Conservation (phyloP, 1,284 basidiomycete genomes). For the Anthracocystis panici-leucophaei region DNA sequence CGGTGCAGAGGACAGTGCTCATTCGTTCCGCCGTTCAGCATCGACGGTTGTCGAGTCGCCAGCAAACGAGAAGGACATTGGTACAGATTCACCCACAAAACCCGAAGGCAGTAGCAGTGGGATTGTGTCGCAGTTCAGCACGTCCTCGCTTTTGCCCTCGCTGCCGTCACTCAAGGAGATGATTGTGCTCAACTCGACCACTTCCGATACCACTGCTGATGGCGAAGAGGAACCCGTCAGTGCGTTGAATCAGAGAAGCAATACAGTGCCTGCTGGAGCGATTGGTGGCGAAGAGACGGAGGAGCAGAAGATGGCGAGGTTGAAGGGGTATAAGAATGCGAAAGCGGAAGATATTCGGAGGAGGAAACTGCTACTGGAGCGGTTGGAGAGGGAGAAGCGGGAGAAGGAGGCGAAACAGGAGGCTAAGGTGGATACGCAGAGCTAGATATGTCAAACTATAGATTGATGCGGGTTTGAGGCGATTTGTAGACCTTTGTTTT, state of each 20-base stretch:
- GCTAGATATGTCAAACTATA: no score
- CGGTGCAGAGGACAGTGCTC: background rate
- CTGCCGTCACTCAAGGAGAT: slow-evolving; percentile 36
- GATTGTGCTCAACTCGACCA: slow-evolving; percentile 17
- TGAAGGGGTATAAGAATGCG: slow-evolving; percentile 53
- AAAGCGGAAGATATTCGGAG: slow-evolving; percentile 54
- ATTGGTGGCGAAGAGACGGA: slow-evolving; percentile 8
- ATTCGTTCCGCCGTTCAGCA: background rate
- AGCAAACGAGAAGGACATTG: background rate
- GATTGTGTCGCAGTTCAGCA: background rate
- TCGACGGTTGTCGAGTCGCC: slow-evolving; percentile 22
- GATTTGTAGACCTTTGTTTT: no score
- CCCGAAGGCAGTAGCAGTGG: background rate
- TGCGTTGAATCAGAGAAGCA: background rate
- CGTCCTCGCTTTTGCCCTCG: slow-evolving; percentile 15
- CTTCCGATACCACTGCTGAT: slow-evolving; percentile 37
- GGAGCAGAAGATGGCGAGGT: slow-evolving; percentile 29
- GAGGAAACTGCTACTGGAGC: slow-evolving; percentile 29
- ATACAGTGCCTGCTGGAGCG: slow-evolving; percentile 6
- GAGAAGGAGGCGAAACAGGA: slow-evolving; percentile 15
- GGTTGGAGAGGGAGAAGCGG: slow-evolving; percentile 17
- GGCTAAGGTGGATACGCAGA: no score
- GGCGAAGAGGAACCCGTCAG: slow-evolving; percentile 21
- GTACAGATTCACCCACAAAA: background rate
- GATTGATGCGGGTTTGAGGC: no score